Evolutionary conservation across 2,329 filamentous ascomycete species (phyloP).

Genomic region (Triangularia verruculosa): DNA sequence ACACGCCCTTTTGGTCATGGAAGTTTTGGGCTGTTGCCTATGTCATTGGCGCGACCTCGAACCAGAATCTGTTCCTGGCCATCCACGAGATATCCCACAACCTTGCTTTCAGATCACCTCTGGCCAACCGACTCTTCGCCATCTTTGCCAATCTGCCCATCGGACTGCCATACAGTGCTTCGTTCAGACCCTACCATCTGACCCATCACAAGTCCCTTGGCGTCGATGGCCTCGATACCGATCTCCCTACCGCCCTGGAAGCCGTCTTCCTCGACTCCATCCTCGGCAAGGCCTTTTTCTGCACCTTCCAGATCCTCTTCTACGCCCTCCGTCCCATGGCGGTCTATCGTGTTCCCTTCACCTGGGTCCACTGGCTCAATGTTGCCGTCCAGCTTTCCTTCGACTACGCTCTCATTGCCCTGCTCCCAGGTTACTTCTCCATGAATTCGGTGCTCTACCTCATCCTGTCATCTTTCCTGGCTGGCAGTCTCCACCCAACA

Average conservation of each 20-base stretch:
- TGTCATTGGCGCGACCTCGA: constrained; percentile 87
- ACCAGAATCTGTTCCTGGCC: constrained; percentile 97
- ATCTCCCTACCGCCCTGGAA: constrained; percentile 88
- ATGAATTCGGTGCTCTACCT: constrained; percentile 73
- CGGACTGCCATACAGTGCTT: constrained; percentile 91
- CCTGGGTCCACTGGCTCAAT: constrained; percentile 80
- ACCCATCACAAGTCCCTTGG: constrained; percentile 99
- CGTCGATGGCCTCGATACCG: constrained; percentile 92
- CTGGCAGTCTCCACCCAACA: constrained; percentile 88
- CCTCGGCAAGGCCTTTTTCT: constrained; percentile 96
- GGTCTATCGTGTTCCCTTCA: constrained; percentile 86
- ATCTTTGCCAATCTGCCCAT: constrained; percentile 96
- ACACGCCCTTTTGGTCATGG: constrained; percentile 77
- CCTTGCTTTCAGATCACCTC: constrained; percentile 78
- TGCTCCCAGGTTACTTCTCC: constrained; percentile 45
- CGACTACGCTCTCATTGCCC: constrained; percentile 65
- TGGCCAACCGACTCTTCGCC: constrained; percentile 80
- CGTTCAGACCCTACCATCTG: constrained; percentile 95
- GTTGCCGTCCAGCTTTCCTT: constrained; percentile 73
- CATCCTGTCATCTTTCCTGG: constrained; percentile 85
- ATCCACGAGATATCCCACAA: constrained; percentile 99
- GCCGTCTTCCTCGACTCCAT: constrained; percentile 92
- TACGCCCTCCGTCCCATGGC: constrained; percentile 96
- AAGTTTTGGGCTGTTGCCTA: constrained; percentile 86
- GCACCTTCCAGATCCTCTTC: constrained; percentile 98